Evolutionary conservation across 176 grass and related monocot genomes (phyloP), one percentile per base, ranked within the genome.

Genomic region (Rhipidocladum racemiflorum): DNA sequence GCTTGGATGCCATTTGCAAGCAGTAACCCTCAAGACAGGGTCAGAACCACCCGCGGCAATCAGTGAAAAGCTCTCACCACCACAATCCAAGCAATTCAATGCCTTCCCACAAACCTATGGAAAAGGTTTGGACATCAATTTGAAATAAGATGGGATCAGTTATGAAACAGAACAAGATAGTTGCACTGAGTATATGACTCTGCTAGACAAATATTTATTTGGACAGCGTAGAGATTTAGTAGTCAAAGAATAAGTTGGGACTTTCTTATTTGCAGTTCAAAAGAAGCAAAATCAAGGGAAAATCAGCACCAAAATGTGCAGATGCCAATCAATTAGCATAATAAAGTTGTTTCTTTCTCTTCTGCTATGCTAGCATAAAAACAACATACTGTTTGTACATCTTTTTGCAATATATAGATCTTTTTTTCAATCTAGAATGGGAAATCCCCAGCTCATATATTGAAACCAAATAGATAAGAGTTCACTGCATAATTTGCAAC

Each of bases 1-100:
- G 78, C 89, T 90, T 74, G 78, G 68, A 85, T 99, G 93, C 96
- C 96, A 99, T 72, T 99, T 99, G 78, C 92, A 95, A 50, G 83
- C 43, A 70, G 82, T 81, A 51, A 99, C 83, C 81, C 93, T 93
- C 66, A 99, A 84, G 65, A 92, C 69, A 18, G 92, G 93, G 40
- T 95, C 96, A 32, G 96, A 95, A 17, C 96, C 89, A 80, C 93
- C 89, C 78, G 89, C 91, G 70, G 85, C 91, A 60, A 99, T 91
- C 68, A 99, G 78, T 74, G 96, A 87, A 85, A 89, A 91, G 30
- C 93, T 76, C 73, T 99, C 96, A 35, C 93, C 93, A 28, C 96
- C 96, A 74, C 92, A 85, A 88, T 99, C 87, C 46, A 99, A 68
- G 74, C 93, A 99, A 90, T 95, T 99, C 60, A 95, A 75, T 25